These are phyloP conservation scores for Trichoderma lentiforme DNA, from an alignment of 2,329 filamentous ascomycete genomes.

Conservation along the genomic window DNA sequence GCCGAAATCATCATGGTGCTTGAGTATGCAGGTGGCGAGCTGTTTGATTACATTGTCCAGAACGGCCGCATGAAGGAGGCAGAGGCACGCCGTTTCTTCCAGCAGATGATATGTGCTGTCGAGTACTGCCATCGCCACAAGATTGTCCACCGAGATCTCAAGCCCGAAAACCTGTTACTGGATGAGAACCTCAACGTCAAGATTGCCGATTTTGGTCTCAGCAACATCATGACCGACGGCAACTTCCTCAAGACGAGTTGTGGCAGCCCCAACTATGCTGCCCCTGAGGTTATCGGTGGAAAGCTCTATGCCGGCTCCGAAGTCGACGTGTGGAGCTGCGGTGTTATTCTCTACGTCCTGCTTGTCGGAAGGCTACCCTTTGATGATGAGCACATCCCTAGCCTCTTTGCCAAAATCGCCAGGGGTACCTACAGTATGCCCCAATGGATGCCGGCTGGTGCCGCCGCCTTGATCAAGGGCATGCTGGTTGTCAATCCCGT, in stretches of 20 bases:
- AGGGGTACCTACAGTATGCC: constrained; percentile 91
- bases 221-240: constrained; percentile 99
- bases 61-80: constrained; percentile 87
- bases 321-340: constrained; percentile 97
- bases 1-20: constrained; percentile 98
- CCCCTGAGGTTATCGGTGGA: constrained; percentile 94
- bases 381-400: constrained; percentile 97
- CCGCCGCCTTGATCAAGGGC: constrained; percentile 76
- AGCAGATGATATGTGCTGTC: constrained; percentile 97
- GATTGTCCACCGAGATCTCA: constrained; percentile 95
- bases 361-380: constrained; percentile 84
- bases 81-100: constrained; percentile 95
- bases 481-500: constrained; percentile 97
- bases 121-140: constrained; percentile 99
- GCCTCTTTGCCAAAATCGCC: constrained; percentile 95
- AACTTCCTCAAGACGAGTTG: constrained; percentile 99
- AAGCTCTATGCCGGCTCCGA: constrained; percentile 97
- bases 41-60: constrained; percentile 97
- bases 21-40: constrained; percentile 92
- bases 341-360: constrained; percentile 83
- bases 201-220: constrained; percentile 97
- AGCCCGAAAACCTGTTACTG: constrained; percentile 92
- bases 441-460: constrained; percentile 83
- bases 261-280: constrained; percentile 96
- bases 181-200: constrained; percentile 97